phyloP scores from a whole-genome alignment of 805 yeast genomes.

The Diddensiella caesifluorescens region DNA sequence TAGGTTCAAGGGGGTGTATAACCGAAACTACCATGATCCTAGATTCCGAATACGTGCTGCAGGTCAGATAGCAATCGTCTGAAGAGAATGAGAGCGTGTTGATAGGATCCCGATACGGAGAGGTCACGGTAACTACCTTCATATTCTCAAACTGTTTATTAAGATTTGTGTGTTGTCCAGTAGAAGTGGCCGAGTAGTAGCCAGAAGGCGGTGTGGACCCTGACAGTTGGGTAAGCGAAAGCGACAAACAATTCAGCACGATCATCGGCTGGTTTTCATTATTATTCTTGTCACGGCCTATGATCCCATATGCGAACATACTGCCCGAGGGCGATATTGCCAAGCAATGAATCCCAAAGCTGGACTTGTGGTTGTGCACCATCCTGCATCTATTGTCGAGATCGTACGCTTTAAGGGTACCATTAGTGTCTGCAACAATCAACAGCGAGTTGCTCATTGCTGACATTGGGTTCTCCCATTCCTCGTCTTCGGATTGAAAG shows the following conservation, averaged over 20 bases:
- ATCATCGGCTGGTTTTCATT: slow-evolving; percentile 52
- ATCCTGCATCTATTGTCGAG: slow-evolving; percentile 41
- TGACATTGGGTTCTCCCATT: slow-evolving; percentile 25
- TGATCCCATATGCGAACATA: slow-evolving; percentile 72
- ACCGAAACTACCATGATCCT: slow-evolving; percentile 72
- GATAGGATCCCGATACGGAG: slow-evolving; percentile 84
- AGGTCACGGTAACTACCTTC: slow-evolving; percentile 64
- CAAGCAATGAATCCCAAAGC: slow-evolving; percentile 74
- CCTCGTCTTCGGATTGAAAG: slow-evolving; percentile 24
- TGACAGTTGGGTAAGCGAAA: not conserved
- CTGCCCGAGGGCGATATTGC: slow-evolving; percentile 62
- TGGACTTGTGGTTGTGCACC: slow-evolving; percentile 61
- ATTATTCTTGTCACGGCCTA: slow-evolving; percentile 66
- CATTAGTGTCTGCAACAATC: slow-evolving; percentile 67
- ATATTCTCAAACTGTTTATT: slow-evolving; percentile 30
- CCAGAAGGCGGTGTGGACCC: slow-evolving; percentile 4
- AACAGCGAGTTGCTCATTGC: slow-evolving; percentile 51
- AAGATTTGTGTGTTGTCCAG: too few species aligned
- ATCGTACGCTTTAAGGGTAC: slow-evolving; percentile 63
- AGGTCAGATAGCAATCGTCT: slow-evolving; percentile 63
- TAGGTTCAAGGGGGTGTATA: slow-evolving; percentile 56
- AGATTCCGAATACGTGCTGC: slow-evolving; percentile 73
- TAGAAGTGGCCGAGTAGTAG: not conserved
- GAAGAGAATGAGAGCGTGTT: slow-evolving; percentile 67
- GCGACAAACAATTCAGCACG: slow-evolving; percentile 13